Evolutionary conservation across 2,329 filamentous ascomycete species (phyloP).

Genomic region (Cladophialophora carrionii): DNA sequence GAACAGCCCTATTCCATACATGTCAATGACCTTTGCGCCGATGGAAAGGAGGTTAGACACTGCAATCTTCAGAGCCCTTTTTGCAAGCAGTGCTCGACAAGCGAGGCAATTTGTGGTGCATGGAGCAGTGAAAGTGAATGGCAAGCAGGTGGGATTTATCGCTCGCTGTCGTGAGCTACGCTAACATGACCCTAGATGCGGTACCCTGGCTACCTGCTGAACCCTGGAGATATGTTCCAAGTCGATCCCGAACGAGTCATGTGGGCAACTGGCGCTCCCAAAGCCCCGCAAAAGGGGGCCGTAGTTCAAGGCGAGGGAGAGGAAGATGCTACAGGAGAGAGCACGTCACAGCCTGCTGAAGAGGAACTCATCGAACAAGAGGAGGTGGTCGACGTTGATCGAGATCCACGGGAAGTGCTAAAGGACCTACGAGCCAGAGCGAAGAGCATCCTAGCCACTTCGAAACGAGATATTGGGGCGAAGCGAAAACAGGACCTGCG

Average conservation of each 20-base stretch:
- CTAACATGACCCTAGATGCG: constrained; percentile 69
- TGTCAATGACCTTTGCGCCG: constrained; percentile 94
- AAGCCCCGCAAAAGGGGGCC: constrained; percentile 47
- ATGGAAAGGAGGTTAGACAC: constrained; percentile 89
- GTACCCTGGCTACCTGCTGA: constrained; percentile 88
- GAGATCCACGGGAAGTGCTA: constrained; percentile 54
- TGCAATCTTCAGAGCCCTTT: constrained; percentile 90
- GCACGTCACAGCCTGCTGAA: constrained; percentile 27
- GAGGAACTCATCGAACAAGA: constrained; percentile 37
- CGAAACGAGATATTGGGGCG: constrained; percentile 61
- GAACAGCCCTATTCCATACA: constrained; percentile 67
- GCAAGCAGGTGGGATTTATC: constrained; percentile 72
- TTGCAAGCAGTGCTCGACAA: constrained; percentile 89
- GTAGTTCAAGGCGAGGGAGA: constrained; percentile 34
- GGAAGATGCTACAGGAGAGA: constrained; percentile 36
- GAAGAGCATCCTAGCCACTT: constrained; percentile 61
- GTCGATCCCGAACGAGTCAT: constrained; percentile 88
- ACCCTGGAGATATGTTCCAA: constrained; percentile 98
- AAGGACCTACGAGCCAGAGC: constrained; percentile 61
- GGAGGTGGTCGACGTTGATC: constrained; percentile 48
- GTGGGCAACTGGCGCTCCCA: constrained; percentile 78
- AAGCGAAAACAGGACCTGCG: constrained; percentile 77
- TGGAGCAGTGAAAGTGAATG: constrained; percentile 92
- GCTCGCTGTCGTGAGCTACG: background rate
- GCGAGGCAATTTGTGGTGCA: constrained; percentile 94